These are phyloP conservation scores for Aspergillus texensis DNA, from an alignment of 2,329 filamentous ascomycete genomes.

Conservation along the genomic window DNA sequence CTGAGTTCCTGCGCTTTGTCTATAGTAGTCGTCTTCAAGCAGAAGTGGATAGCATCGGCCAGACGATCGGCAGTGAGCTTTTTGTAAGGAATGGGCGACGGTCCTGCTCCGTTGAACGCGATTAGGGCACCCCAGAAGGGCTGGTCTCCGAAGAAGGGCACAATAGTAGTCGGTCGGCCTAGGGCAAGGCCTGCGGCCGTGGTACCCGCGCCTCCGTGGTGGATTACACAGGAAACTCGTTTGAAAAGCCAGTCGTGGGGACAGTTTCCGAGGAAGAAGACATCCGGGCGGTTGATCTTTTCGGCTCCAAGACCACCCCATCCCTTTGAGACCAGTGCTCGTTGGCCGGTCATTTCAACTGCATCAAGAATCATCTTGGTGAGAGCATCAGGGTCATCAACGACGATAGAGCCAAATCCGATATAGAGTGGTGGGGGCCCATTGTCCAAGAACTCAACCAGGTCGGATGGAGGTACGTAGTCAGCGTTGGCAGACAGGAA, in stretches of 20 bases:
- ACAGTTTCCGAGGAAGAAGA: slow-evolving; percentile 79
- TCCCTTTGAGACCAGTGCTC: slow-evolving; percentile 79
- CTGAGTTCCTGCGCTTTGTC: slow-evolving; percentile 60
- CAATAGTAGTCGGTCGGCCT: slow-evolving; percentile 76
- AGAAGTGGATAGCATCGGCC: slow-evolving; percentile 63
- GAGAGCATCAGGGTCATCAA: slow-evolving; percentile 72
- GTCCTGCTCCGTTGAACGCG: slow-evolving; percentile 69
- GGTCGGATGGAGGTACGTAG: slow-evolving; percentile 65
- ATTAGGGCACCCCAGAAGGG: slow-evolving; percentile 82
- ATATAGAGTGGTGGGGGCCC: slow-evolving; percentile 76
- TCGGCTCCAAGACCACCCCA: slow-evolving; percentile 81
- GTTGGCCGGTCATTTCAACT: slow-evolving; percentile 64
- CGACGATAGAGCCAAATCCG: slow-evolving; percentile 78
- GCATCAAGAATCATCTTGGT: slow-evolving; percentile 73
- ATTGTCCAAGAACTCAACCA: slow-evolving; percentile 65
- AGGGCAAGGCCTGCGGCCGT: slow-evolving; percentile 78
- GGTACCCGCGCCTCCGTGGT: slow-evolving; percentile 83
- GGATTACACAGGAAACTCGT: slow-evolving; percentile 75
- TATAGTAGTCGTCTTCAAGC: slow-evolving; percentile 61
- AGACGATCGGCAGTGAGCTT: slow-evolving; percentile 66
- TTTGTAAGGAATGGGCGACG: slow-evolving; percentile 68
- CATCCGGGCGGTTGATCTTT: slow-evolving; percentile 65
- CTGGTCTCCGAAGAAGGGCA: slow-evolving; percentile 84
- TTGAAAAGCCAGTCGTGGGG: slow-evolving; percentile 88
- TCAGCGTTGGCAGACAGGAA: slow-evolving; percentile 70